These are phyloP conservation scores for Phytophthora nicotianae DNA, from an alignment of 352 stramenopile species.

Conservation along the genomic window DNA sequence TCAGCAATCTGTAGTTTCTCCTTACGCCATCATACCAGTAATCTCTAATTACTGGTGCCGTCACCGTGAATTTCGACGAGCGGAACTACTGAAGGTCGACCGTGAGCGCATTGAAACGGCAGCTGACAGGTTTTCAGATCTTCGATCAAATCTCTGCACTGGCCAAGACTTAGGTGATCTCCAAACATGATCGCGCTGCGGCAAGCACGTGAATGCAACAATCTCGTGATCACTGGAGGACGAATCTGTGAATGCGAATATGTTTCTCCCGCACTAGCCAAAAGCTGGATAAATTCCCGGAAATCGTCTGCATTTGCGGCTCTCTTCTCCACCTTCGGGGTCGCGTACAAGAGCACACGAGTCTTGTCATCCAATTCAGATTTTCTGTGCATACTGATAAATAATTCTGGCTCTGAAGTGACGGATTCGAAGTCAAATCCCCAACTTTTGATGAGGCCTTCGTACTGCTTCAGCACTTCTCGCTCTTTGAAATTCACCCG, in stretches of 20 bases:
- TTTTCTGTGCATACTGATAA: slow-evolving; percentile 1
- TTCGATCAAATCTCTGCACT: slow-evolving; percentile 77
- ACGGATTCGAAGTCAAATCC: slow-evolving; percentile 73
- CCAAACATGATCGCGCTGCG: slow-evolving; percentile 95
- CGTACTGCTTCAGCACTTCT: slow-evolving; percentile 44
- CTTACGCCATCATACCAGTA: not conserved
- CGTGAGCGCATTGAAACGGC: slow-evolving; percentile 92
- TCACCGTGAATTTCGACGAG: slow-evolving; percentile 66
- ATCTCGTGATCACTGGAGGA: slow-evolving; percentile 78
- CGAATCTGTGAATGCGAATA: slow-evolving; percentile 41
- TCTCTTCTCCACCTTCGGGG: slow-evolving; percentile 78
- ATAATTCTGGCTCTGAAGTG: slow-evolving; percentile 7
- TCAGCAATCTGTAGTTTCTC: not conserved
- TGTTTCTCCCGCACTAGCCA: slow-evolving; percentile 36
- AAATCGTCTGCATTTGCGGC: slow-evolving; percentile 76
- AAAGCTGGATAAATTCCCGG: slow-evolving; percentile 81
- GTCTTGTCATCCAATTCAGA: slow-evolving; percentile 4
- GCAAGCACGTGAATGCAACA: slow-evolving; percentile 89
- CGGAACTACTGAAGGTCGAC: slow-evolving; percentile 88
- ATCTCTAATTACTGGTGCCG: not conserved
- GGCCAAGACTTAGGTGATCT: slow-evolving; percentile 69
- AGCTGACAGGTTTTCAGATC: slow-evolving; percentile 78
- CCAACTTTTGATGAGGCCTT: slow-evolving; percentile 73
- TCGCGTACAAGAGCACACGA: slow-evolving; percentile 39
- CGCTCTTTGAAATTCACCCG: slow-evolving; percentile 63